These are phyloP conservation scores for Apiospora sp. DNA, from an alignment of 2,329 filamentous ascomycete species.

Conservation along the genomic window DNA sequence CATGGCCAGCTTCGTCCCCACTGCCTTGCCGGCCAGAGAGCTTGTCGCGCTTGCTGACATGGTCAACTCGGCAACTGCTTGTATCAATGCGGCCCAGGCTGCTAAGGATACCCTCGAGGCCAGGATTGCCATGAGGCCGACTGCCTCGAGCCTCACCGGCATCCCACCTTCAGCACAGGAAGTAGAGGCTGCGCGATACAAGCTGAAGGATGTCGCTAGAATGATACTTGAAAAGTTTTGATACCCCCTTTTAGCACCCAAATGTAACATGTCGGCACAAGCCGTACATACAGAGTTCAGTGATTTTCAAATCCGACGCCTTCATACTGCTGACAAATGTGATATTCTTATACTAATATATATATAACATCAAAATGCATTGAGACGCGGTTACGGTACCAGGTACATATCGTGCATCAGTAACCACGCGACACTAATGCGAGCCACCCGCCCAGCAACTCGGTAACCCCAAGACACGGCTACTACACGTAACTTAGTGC, in stretches of 20 bases:
- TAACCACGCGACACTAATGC: too few relatives aligned
- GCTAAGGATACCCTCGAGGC: not conserved
- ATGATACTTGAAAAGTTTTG: constrained; percentile 8
- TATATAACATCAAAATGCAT: not conserved
- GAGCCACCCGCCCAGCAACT: too few relatives aligned
- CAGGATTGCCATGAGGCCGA: not conserved
- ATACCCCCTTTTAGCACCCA: not conserved
- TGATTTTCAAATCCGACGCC: not conserved
- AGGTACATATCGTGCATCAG: too few relatives aligned
- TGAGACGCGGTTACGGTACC: not conserved
- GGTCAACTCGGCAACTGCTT: constrained; percentile 2
- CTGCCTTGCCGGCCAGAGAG: not conserved
- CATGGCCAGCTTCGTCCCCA: not conserved
- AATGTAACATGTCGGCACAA: not conserved
- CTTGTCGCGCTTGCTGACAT: not conserved
- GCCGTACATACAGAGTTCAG: not conserved
- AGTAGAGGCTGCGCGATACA: constrained; percentile 4
- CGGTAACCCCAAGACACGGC: too few relatives aligned
- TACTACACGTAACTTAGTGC: too few relatives aligned
- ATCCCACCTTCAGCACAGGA: not conserved
- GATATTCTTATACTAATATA: not conserved
- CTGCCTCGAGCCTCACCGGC: not conserved
- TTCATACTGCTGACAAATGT: not conserved
- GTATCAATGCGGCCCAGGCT: not conserved
- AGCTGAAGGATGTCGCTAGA: not conserved